Base-by-base conservation (phyloP, 345 rosid species). In the Brassica carinata region DNA sequence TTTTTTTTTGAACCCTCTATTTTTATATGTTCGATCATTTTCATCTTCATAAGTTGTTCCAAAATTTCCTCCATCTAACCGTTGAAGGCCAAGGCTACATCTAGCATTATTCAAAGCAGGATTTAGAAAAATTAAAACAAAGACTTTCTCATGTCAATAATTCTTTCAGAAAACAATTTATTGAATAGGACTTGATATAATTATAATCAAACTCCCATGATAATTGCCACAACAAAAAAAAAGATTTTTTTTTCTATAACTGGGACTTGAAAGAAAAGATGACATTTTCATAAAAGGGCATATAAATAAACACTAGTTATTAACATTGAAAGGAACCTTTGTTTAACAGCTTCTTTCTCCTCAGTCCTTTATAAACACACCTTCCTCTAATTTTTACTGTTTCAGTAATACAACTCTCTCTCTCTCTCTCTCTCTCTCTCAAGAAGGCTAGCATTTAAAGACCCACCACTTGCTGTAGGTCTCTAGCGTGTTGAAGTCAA, bases 401-500 rank as follows among this genome's bases (percentile, higher is more conserved):
- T 79, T 57, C 13, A 14, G 19, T 79, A 65, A 40, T 14, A 43
- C 15, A 19, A 19, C 23, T 19, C 23, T 19, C 23, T 23, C 43
- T 19, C 43, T 38, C 43, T 36, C 43, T 36, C 53, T 43, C 69
- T 59, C 4, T 66, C 72, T 65, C 79, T 81, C 76, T 74, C 75
- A 64, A 69, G 62, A 23, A 27, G 81, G 38, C 15, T 76, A 27
- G 70, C 65, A 74, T 78, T 75, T 45, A 74, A 72, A 48, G 31
- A 66, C 72, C 77, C 78, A 83, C 81, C 51, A 79, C 75, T 77
- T 81, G 78, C 77, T 76, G 77, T 76, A 72, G 92, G 0, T 76
- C 87, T 10, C 85, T 93, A 38, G 75, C 84, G 83, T 69, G 85
- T 80, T 84, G 82, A 89, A 85, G 90, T 86, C 86, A 83, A 85